Base-by-base conservation (phyloP, 768 basidiomycete species). In the Imleria badia region DNA sequence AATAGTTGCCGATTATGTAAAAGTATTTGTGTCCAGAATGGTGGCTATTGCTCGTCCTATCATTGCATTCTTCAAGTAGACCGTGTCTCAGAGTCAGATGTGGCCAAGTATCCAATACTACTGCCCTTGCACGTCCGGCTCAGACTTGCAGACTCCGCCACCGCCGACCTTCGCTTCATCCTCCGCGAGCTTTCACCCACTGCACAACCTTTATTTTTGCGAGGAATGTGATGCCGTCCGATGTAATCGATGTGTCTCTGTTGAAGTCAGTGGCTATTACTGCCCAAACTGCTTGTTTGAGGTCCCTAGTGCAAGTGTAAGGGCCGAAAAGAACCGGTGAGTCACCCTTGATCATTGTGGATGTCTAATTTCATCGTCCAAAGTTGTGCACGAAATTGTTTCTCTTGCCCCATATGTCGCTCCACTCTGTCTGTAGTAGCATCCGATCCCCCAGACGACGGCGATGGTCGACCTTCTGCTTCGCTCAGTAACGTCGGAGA, bases 201-300 rank as follows among this genome's bases (percentile, higher is more conserved):
- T 98, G 3, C 82, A 91, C 63, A 81, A 81, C 29, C 83, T 99
- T 9, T 97, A 93, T 72, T 98, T 98, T 70, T 99, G 97, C 71
- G 95, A 98, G 72, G 96, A 98, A 81, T 99, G 97, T 72, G 96
- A 98, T 71, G 88, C 91, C 2, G 82, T 99, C 41, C 79, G 94
- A 52, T 99, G 97, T 67, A 91, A 97, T 69, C 82, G 86, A 59
- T 99, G 97, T 63, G 92, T 96, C 3, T 81, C 86, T 9, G 78
- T 93, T 41, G 97, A 99, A 82, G 90, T 98, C 68, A 91, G 92
- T 68, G 92, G 91, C 40, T 99, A 98, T 70, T 98, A 93, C 71
- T 99, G 97, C 69, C 97, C 97, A 31, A 95, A 96, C 70, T 99
- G 97, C 70, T 78, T 98, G 17, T 99, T 98, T 70, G 97, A 99